Evolutionary conservation across 768 basidiomycete species (phyloP), one percentile per base, ranked within the genome.

Genomic region (Hirschioporus abietinus): DNA sequence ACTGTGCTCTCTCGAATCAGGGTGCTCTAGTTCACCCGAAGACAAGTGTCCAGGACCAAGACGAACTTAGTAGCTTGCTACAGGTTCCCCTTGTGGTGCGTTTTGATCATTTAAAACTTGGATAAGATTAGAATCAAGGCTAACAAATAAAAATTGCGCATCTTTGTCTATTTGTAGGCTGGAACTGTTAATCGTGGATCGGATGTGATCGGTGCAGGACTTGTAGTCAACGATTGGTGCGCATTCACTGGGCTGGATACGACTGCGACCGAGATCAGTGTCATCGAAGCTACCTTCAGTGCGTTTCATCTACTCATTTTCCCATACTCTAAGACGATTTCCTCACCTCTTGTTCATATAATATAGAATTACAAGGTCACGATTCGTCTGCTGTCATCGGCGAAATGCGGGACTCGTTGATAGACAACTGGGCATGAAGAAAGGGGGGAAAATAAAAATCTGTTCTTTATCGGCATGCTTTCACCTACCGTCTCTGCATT

Each of bases 151-250:
- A 60, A 35, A 20, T 18, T 30, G 30, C 59, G 34, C n/a, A 64
- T 59, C 68, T 42, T 10, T 23, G 62, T 35, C 34, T 20, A 17
- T 52, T 36, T 63, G 4, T 69, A 96, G 95, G 95, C 97, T 63
- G 97, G 97, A 25, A 99, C 97, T 2, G 95, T 99, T 68, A 99
- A 99, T 78, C 90, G 97, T 75, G 97, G 97, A 72, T 97, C 95
- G 61, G 97, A 99, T 73, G 95, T 99, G 42, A 89, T 99, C 70
- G 97, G 97, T 34, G 97, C 96, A 9, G 97, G 97, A 34, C 83
- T 99, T 35, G 95, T 99, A 66, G 97, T 99, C 66, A 99, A 99
- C 73, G 97, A 99, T 76, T 99, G 97, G 97, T 94, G 93, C 80
- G 97, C 97, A 10, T 99, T 99, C 79, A 95, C 95, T n/a, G 97